phyloP scores from a whole-genome alignment of 768 basidiomycete species.

The Tricholoma bakamatsutake region DNA sequence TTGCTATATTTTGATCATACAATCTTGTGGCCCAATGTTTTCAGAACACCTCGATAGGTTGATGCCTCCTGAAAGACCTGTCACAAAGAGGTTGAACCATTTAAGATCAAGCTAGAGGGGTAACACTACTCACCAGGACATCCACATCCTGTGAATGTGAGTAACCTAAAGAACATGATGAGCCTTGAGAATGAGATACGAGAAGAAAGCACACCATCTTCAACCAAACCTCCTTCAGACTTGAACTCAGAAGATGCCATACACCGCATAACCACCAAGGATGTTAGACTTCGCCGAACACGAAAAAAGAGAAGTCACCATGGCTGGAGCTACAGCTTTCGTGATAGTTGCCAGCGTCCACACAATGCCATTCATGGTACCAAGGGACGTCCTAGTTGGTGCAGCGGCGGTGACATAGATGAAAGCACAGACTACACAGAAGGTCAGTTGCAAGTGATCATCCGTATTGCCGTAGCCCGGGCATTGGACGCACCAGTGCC shows the following conservation, averaged over 20 bases:
- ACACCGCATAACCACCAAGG: background rate
- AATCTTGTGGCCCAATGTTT: too few species aligned
- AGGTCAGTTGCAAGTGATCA: background rate
- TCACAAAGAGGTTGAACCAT: too few species aligned
- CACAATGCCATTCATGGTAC: background rate
- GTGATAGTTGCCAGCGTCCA: background rate
- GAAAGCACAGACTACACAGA: background rate
- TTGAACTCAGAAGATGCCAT: background rate
- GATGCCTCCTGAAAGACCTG: too few species aligned
- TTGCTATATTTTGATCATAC: too few species aligned
- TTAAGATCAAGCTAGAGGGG: background rate
- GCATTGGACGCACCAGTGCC: conserved; percentile 1
- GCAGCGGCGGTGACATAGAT: background rate
- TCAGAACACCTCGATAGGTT: too few species aligned
- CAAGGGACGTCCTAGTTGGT: background rate
- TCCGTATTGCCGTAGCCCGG: background rate
- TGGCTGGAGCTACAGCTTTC: background rate
- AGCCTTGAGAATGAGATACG: background rate
- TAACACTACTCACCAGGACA: background rate
- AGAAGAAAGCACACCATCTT: background rate
- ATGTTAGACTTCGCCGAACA: background rate
- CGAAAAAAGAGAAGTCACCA: background rate
- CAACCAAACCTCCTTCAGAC: background rate
- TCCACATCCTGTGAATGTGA: background rate
- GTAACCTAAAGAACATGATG: background rate